These are phyloP conservation scores for Sclerotiophoma versabilis DNA, from an alignment of 2,329 filamentous ascomycete species.

Conservation along the genomic window DNA sequence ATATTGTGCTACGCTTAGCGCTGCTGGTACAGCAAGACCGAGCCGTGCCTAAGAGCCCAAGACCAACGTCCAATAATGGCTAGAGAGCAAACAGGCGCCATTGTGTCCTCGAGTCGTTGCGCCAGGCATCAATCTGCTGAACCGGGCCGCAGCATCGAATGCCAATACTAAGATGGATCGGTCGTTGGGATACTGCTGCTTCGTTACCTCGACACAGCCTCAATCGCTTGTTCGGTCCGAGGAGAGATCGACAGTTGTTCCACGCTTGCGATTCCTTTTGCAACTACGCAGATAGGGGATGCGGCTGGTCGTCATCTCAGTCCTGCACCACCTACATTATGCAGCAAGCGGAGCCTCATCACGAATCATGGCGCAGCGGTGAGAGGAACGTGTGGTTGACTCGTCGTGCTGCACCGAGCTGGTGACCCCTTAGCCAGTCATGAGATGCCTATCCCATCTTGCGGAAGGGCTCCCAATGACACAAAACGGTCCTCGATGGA, in stretches of 20 bases:
- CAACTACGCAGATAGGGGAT: slow-evolving; percentile 18
- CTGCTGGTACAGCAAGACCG: background rate
- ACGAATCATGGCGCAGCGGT: slow-evolving; percentile 9
- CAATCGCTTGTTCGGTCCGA: slow-evolving; percentile 5
- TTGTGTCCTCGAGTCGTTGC: background rate
- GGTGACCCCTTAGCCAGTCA: background rate
- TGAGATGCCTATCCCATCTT: background rate
- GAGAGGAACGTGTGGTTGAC: background rate
- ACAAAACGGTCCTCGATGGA: background rate
- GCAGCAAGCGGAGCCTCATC: slow-evolving; percentile 11
- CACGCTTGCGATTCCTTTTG: slow-evolving; percentile 15
- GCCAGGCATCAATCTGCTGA: background rate
- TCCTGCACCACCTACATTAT: background rate
- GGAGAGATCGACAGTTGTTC: slow-evolving; percentile 14
- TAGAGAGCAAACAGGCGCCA: background rate
- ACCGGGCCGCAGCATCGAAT: background rate
- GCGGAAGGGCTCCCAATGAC: background rate
- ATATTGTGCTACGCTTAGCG: background rate
- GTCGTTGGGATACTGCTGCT: slow-evolving; percentile 11
- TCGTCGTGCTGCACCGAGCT: slow-evolving; percentile 1
- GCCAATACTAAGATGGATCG: slow-evolving; percentile 18
- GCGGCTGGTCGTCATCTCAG: slow-evolving; percentile 8
- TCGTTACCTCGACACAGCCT: slow-evolving; percentile 23
- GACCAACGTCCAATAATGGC: background rate
- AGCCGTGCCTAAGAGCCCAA: background rate